Evolutionary conservation across 768 basidiomycete species (phyloP).

Genomic region (Suillus discolor): DNA sequence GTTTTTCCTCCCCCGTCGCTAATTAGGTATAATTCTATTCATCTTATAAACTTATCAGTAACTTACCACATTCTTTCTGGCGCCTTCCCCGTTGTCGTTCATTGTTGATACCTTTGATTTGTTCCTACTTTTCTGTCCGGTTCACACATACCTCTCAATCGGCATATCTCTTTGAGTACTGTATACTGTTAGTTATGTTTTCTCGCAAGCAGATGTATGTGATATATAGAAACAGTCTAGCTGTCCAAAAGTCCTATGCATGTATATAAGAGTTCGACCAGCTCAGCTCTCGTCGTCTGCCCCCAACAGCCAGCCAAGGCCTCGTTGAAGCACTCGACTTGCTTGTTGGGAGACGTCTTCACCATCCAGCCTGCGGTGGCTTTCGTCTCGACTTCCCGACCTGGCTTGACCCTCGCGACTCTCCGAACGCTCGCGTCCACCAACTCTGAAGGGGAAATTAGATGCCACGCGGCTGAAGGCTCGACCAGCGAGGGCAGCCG

Average conservation of each 20-base stretch:
- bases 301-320: constrained; percentile 96
- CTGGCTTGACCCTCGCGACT: constrained; percentile 21
- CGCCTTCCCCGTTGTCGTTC: constrained; percentile 18
- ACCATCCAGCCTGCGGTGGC: constrained; percentile 45
- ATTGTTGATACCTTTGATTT: constrained; percentile 24
- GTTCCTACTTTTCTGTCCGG: constrained; percentile 22
- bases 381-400: constrained; percentile 42
- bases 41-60: constrained; percentile 27
- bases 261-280: constrained; percentile 3
- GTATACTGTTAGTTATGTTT: constrained; percentile 20
- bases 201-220: constrained; percentile 18
- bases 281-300: constrained; percentile 56
- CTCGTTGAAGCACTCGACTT: constrained; percentile 78
- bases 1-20: constrained; percentile 5
- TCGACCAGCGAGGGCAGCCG: constrained; percentile 75
- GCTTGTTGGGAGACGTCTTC: constrained; percentile 77
- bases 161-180: constrained; percentile 20
- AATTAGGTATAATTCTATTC: constrained; percentile 14
- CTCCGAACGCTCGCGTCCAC: constrained; percentile 37
- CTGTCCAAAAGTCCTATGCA: not conserved
- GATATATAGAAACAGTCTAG: constrained; percentile 13
- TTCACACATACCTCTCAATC: constrained; percentile 26
- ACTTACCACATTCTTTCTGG: constrained; percentile 24
- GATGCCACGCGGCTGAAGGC: constrained; percentile 80
- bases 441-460: constrained; percentile 70